Evolutionary conservation across 2,329 filamentous ascomycete genomes (phyloP).

Genomic region (Colletotrichum abscissum): DNA sequence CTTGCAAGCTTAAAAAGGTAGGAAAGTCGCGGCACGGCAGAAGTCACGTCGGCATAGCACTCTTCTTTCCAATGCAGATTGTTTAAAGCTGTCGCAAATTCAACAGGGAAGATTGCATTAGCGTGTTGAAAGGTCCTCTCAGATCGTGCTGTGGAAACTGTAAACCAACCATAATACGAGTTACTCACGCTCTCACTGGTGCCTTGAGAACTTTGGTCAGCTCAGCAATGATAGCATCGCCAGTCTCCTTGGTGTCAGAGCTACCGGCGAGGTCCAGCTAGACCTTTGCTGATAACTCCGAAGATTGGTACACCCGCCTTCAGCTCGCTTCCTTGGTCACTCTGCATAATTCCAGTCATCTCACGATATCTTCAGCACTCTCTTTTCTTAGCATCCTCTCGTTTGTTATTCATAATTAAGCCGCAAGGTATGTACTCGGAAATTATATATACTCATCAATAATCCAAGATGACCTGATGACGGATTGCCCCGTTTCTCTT

Average conservation of each 20-base stretch:
- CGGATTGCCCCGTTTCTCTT: constrained; percentile 25
- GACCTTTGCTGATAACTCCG: not conserved
- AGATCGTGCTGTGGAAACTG: too few relatives aligned
- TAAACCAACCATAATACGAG: too few relatives aligned
- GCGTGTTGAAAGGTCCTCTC: too few relatives aligned
- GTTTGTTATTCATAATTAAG: constrained; percentile 40
- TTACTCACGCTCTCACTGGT: not conserved
- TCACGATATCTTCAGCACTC: not conserved
- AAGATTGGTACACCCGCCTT: not conserved
- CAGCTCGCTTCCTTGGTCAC: not conserved
- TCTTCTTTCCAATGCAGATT: too few relatives aligned
- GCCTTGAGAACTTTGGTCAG: constrained; percentile 74
- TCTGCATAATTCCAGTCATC: not conserved
- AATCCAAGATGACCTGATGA: constrained; percentile 28
- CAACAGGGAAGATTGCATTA: too few relatives aligned
- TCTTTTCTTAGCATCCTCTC: constrained; percentile 15
- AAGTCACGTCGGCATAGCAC: too few relatives aligned
- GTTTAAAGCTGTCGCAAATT: too few relatives aligned
- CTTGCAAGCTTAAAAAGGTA: too few relatives aligned
- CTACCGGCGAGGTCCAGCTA: constrained; percentile 81
- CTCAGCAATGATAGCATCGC: constrained; percentile 81
- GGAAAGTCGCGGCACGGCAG: too few relatives aligned
- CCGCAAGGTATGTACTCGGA: constrained; percentile 40
- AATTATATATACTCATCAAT: constrained; percentile 44
- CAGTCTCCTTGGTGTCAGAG: constrained; percentile 69